phyloP scores from a whole-genome alignment of 148 eudicot genomes.

The Fagopyrum homotropicum region DNA sequence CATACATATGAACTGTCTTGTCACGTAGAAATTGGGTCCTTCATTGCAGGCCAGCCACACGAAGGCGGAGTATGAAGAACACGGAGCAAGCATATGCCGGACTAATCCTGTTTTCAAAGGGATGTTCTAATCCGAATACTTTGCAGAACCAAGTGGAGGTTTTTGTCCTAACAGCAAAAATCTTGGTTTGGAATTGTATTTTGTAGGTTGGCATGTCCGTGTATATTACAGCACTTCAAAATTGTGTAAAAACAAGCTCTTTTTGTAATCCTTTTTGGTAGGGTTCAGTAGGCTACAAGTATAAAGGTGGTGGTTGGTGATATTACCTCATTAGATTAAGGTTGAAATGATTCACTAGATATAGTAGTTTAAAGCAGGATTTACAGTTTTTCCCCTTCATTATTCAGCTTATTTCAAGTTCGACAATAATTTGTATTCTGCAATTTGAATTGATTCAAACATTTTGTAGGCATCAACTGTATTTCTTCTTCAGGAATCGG shows the following conservation, averaged over 20 bases:
- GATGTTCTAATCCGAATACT: constrained; percentile 45
- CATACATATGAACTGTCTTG: not conserved
- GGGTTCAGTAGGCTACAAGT: not conserved
- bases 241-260: not conserved
- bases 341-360: not conserved
- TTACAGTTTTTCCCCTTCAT: not conserved
- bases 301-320: constrained; percentile 1
- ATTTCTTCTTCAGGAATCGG: too few relatives aligned
- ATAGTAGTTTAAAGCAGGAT: not conserved
- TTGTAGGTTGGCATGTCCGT: constrained; percentile 5
- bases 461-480: not conserved
- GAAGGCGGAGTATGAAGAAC: constrained; percentile 93
- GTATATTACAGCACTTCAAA: not conserved
- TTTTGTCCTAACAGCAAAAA: not conserved
- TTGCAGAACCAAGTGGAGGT: not conserved
- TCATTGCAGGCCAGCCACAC: constrained; percentile 82
- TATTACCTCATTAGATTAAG: not conserved
- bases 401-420: not conserved
- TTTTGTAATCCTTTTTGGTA: not conserved
- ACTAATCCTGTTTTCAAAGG: constrained; percentile 97
- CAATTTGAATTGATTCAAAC: not conserved
- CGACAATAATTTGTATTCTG: not conserved
- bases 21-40: not conserved
- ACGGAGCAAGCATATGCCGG: constrained; percentile 95
- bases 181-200: constrained; percentile 5